Conservation (phyloP, 345 rosid genomes). For the Hypericum androsaemum region DNA sequence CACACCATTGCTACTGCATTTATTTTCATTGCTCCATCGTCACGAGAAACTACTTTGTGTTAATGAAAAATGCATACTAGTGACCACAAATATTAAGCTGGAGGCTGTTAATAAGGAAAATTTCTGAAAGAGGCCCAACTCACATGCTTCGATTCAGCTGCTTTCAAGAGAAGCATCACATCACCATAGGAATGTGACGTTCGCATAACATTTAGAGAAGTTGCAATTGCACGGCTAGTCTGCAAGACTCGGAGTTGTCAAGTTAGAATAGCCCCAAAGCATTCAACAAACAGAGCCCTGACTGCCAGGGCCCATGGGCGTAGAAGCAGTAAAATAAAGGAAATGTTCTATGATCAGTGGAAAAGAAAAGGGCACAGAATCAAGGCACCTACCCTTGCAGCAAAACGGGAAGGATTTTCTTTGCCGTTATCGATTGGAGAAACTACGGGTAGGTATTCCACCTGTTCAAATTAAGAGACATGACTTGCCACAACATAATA, state of each 20-base stretch:
- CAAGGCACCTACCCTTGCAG: constrained; percentile 56
- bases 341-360: too few species aligned
- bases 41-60: too few species aligned
- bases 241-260: constrained; percentile 24
- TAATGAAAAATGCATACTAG: too few species aligned
- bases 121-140: constrained; percentile 5
- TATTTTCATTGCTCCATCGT: too few species aligned
- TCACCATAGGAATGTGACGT: constrained; percentile 90
- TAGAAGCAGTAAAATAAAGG: too few species aligned
- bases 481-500: not conserved
- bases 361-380: too few species aligned
- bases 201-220: constrained; percentile 70
- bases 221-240: constrained; percentile 68
- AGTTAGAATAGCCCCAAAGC: too few species aligned
- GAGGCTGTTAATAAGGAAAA: too few species aligned
- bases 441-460: constrained; percentile 79
- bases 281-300: too few species aligned
- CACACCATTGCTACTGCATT: too few species aligned
- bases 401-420: constrained; percentile 56
- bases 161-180: constrained; percentile 63
- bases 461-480: constrained; percentile 36
- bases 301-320: too few species aligned
- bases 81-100: too few species aligned
- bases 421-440: constrained; percentile 56
- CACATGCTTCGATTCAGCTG: constrained; percentile 56